These are phyloP conservation scores for Closterium sp. DNA, from an alignment of 139 green algal genomes.

Conservation along the genomic window DNA sequence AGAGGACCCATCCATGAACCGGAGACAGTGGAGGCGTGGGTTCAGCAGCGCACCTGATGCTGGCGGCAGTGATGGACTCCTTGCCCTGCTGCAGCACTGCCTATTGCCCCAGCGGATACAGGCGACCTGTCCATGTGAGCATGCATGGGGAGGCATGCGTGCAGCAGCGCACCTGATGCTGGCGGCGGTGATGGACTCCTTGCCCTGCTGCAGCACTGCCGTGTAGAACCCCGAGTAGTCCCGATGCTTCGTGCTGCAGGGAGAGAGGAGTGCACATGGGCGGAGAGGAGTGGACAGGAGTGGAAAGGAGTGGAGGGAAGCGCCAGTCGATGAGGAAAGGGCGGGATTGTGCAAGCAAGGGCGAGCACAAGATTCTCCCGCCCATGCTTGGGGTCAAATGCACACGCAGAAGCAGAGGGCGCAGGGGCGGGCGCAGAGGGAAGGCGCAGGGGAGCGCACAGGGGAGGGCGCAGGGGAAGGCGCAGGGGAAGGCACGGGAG, in stretches of 20 bases:
- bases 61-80: conserved; percentile 43
- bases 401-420: too few relatives aligned
- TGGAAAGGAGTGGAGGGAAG: background rate
- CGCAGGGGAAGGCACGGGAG: too few relatives aligned
- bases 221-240: conserved; percentile 55
- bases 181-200: conserved; percentile 40
- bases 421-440: too few relatives aligned
- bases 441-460: too few relatives aligned
- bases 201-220: conserved; percentile 31
- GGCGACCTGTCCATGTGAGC: too few relatives aligned
- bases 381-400: too few relatives aligned
- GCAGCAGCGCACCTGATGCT: conserved; percentile 32
- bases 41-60: conserved; percentile 25
- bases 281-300: background rate
- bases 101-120: too few relatives aligned
- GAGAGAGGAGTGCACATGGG: background rate
- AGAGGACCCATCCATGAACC: too few relatives aligned
- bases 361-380: too few relatives aligned
- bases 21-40: too few relatives aligned
- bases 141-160: too few relatives aligned
- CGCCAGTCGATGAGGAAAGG: background rate
- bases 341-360: background rate
- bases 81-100: conserved; percentile 34
- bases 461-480: too few relatives aligned
- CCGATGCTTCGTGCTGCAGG: background rate